phyloP scores from a whole-genome alignment of 345 rosid species.

The Populus deltoides region DNA sequence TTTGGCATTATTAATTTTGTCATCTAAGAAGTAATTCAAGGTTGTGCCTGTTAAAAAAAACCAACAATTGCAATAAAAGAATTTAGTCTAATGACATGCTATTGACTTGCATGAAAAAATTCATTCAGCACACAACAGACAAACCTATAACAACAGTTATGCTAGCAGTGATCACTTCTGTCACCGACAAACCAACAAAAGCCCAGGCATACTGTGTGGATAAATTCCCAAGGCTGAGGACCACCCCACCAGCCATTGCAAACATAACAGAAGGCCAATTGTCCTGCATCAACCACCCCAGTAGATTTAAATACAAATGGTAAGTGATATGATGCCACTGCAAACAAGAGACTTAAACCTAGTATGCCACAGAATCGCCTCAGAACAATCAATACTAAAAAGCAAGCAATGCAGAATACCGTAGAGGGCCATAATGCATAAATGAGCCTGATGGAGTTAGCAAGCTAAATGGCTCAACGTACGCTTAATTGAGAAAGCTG shows the following conservation, averaged over 20 bases:
- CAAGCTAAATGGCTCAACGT: conserved; percentile 6
- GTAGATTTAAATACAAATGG: conserved; percentile 8
- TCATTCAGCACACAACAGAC: neutral
- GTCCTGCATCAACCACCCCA: conserved; percentile 34
- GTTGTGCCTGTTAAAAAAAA: conserved; percentile 60
- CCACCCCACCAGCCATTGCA: conserved; percentile 76
- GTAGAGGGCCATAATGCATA: neutral
- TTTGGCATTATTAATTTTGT: conserved; percentile 70
- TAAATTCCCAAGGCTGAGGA: conserved; percentile 71
- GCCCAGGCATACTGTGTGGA: conserved; percentile 79
- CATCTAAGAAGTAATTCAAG: conserved; percentile 78
- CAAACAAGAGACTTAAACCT: neutral
- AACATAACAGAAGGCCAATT: conserved; percentile 73
- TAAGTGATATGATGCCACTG: neutral
- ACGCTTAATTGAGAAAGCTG: conserved; percentile 61
- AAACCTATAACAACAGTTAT: conserved; percentile 74
- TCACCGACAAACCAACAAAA: conserved; percentile 75
- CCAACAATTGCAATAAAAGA: neutral
- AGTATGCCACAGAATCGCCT: too few species aligned
- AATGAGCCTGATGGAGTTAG: neutral
- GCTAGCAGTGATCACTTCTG: conserved; percentile 71
- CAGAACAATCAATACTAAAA: neutral
- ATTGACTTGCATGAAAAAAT: neutral
- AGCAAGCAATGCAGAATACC: neutral
- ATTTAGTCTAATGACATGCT: neutral